Base-by-base conservation (phyloP, 306 rosid genomes). In the Ormosia semicastrata region DNA sequence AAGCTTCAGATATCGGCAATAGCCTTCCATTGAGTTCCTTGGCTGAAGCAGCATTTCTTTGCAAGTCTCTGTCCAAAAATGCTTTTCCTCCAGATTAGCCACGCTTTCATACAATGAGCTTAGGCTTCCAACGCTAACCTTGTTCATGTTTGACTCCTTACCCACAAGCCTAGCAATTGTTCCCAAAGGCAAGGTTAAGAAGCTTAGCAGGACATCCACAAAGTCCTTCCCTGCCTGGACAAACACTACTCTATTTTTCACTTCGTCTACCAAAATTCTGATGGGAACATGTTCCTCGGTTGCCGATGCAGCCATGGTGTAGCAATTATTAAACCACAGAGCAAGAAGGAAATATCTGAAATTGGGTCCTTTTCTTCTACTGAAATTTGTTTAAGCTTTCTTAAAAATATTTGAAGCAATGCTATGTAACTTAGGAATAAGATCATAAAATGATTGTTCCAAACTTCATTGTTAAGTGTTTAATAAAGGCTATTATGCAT, bases 161-260 rank as follows among this genome's bases (percentile, higher is more conserved):
- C 58, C 14, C 15, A 58, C 15, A 18, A 67, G 34, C 3, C 36
- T 67, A 8, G 10, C 56, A 41, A 79, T 47, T 0, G 82, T 52
- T 6, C 82, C 87, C 0, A 79, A 6, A 9, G 82, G 82, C 6
- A 73, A 5, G 2, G 88, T 81, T 29, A 89, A 76, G 8, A 89
- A 65, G 17, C 57, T 74, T 7, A 87, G 36, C 0, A 75, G 64
- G 17, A 86, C 77, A 12, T 83, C 85, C 2, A 74, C 73, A 2
- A 79, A 53, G 6, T 68, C 82, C 41, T 78, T 82, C 3, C 76
- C 73, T 0, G 56, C 85, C 47, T 83, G 77, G 0, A 81, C 89
- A 18, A 62, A 79, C 0, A 83, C 40, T 2, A 68, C 87, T 14
- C 5, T 30, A 0, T 41, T 0, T 9, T n/a, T 0, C n/a, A 14